These are phyloP conservation scores for Yamadazyma olivae DNA, from an alignment of 805 yeast genomes.

Conservation along the genomic window DNA sequence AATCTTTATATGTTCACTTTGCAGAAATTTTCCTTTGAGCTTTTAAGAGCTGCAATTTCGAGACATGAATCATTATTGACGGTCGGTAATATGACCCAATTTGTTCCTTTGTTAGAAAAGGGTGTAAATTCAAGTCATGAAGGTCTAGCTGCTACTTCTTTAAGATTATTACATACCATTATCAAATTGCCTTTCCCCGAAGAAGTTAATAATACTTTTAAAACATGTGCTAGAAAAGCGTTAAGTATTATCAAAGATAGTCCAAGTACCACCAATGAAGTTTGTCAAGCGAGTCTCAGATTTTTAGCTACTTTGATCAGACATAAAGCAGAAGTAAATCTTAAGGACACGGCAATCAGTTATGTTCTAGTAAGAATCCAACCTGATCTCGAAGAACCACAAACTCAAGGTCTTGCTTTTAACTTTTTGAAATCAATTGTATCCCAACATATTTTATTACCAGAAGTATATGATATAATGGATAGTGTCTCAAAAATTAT, in stretches of 20 bases:
- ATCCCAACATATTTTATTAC: conserved; percentile 66
- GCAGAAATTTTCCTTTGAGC: conserved; percentile 74
- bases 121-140: conserved; percentile 69
- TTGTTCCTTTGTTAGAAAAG: conserved; percentile 67
- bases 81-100: conserved; percentile 61
- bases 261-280: conserved; percentile 72
- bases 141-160: conserved; percentile 65
- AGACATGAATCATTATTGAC: conserved; percentile 60
- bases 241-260: conserved; percentile 66
- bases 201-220: conserved; percentile 51
- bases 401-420: conserved; percentile 83
- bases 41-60: conserved; percentile 67
- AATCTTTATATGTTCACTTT: conserved; percentile 57
- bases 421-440: conserved; percentile 78
- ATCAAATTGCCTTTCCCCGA: conserved; percentile 61
- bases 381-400: conserved; percentile 90
- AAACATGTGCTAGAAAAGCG: conserved; percentile 57
- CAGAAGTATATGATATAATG: conserved; percentile 89
- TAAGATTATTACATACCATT: conserved; percentile 59
- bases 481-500: conserved; percentile 76
- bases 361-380: conserved; percentile 68
- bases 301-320: conserved; percentile 71
- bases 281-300: conserved; percentile 77
- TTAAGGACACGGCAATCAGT: conserved; percentile 70
- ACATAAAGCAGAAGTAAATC: conserved; percentile 58